phyloP scores from a whole-genome alignment of 768 basidiomycete species.

The Coprinopsis sp. region DNA sequence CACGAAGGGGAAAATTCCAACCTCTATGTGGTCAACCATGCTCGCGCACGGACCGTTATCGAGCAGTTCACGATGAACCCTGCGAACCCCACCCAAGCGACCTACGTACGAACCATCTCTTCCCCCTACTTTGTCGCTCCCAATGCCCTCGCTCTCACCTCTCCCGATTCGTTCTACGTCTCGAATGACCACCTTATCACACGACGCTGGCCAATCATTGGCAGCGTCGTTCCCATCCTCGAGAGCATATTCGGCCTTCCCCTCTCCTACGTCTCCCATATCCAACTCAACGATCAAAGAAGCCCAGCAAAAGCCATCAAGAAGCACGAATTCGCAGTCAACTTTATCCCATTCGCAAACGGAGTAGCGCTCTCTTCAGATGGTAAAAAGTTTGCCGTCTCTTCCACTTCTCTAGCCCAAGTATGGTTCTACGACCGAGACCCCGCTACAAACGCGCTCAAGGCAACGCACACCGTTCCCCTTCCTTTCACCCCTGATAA shows the following conservation, averaged over 20 bases:
- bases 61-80: constrained; percentile 63
- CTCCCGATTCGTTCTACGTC: constrained; percentile 65
- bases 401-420: constrained; percentile 43
- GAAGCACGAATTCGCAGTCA: constrained; percentile 35
- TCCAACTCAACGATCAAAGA: constrained; percentile 35
- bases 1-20: constrained; percentile 43
- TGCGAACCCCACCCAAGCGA: constrained; percentile 36
- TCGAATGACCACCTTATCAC: constrained; percentile 71
- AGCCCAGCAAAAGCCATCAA: constrained; percentile 22
- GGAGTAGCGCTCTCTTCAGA: constrained; percentile 57
- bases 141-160: constrained; percentile 62
- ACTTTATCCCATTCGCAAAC: constrained; percentile 62
- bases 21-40: constrained; percentile 69
- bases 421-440: constrained; percentile 52
- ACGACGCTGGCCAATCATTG: constrained; percentile 52
- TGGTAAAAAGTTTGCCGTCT: constrained; percentile 49
- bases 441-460: constrained; percentile 39
- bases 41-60: constrained; percentile 52
- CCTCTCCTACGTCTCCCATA: constrained; percentile 53
- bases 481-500: constrained; percentile 66
- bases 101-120: constrained; percentile 55
- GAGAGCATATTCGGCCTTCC: constrained; percentile 58
- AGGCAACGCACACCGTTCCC: constrained; percentile 31
- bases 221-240: constrained; percentile 43
- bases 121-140: constrained; percentile 58